Percentiles rank a stretch among this genome's conserved stretches.
Conservation (phyloP, 2,329 filamentous ascomycete genomes). For the Colletotrichum tofieldiae region DNA sequence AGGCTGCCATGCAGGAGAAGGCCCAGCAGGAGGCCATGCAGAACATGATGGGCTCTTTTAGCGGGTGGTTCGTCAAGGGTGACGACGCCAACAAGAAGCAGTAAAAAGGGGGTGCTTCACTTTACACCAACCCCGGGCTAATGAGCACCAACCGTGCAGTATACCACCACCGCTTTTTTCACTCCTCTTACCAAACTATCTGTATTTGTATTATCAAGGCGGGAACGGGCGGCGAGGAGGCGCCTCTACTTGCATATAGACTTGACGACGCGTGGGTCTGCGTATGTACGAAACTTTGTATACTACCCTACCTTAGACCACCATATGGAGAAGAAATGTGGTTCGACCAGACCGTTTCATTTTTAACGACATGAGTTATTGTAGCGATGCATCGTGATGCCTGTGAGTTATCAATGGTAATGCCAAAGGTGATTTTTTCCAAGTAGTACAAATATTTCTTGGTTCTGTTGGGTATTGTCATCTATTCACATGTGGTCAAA, state of each 20-base stretch:
- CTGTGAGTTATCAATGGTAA: neutral
- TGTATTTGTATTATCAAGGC: slow-evolving; percentile 42
- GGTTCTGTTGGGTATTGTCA: neutral
- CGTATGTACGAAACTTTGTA: slow-evolving; percentile 43
- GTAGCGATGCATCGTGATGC: neutral
- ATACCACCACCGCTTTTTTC: slow-evolving; percentile 26
- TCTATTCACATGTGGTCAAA: neutral
- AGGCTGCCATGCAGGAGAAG: slow-evolving; percentile 90
- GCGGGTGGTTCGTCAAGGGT: slow-evolving; percentile 65
- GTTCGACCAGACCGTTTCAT: slow-evolving; percentile 13
- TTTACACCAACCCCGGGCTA: slow-evolving; percentile 8
- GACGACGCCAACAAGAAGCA: slow-evolving; percentile 41
- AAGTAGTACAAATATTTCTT: neutral
- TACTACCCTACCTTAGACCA: slow-evolving; percentile 42
- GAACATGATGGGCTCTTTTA: slow-evolving; percentile 88
- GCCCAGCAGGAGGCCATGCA: slow-evolving; percentile 91
- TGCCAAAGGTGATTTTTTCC: too few relatives aligned
- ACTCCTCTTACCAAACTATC: slow-evolving; percentile 36
- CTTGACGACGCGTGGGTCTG: slow-evolving; percentile 40
- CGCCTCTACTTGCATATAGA: slow-evolving; percentile 43
- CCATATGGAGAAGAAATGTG: slow-evolving; percentile 14
- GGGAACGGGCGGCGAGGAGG: slow-evolving; percentile 34
- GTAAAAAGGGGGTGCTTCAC: slow-evolving; percentile 26
- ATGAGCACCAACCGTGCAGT: slow-evolving; percentile 31
- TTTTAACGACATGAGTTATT: neutral